Evolutionary conservation across 371 early-diverging fungal species (phyloP).

Genomic region (Lichtheimia ornata): DNA sequence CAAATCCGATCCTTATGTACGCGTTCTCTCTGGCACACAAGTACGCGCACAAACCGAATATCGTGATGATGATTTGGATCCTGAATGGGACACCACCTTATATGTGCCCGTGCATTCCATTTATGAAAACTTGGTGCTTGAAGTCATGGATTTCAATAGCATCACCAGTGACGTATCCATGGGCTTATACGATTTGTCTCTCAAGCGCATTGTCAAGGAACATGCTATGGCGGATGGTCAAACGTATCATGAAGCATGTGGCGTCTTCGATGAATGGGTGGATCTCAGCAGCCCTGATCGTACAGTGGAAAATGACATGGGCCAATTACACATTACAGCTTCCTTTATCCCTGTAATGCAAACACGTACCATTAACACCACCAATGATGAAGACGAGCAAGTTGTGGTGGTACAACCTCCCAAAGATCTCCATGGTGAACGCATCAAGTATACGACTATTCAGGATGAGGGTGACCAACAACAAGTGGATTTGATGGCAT

Average conservation of each 20-base stretch:
- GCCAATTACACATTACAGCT: slow-evolving; percentile 64
- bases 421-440: slow-evolving; percentile 47
- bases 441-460: slow-evolving; percentile 33
- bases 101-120: slow-evolving; percentile 72
- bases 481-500: slow-evolving; percentile 36
- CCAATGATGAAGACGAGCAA: slow-evolving; percentile 40
- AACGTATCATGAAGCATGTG: slow-evolving; percentile 23
- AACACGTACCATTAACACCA: slow-evolving; percentile 14
- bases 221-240: slow-evolving; percentile 5
- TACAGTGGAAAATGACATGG: slow-evolving; percentile 47
- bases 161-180: slow-evolving; percentile 67
- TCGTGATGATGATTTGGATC: slow-evolving; percentile 73
- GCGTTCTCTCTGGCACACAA: slow-evolving; percentile 66
- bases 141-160: slow-evolving; percentile 82
- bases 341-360: slow-evolving; percentile 72
- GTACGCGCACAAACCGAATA: slow-evolving; percentile 65
- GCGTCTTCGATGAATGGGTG: slow-evolving; percentile 36
- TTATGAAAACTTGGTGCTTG: slow-evolving; percentile 70
- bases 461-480: background rate
- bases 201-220: slow-evolving; percentile 38
- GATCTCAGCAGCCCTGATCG: slow-evolving; percentile 60
- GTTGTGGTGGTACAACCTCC: slow-evolving; percentile 24
- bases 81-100: slow-evolving; percentile 80
- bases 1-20: slow-evolving; percentile 88
- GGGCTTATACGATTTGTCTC: slow-evolving; percentile 54